Evolutionary conservation across 2,329 filamentous ascomycete species (phyloP), one percentile per base, ranked within the genome.

Genomic region (Elsinoe australis): DNA sequence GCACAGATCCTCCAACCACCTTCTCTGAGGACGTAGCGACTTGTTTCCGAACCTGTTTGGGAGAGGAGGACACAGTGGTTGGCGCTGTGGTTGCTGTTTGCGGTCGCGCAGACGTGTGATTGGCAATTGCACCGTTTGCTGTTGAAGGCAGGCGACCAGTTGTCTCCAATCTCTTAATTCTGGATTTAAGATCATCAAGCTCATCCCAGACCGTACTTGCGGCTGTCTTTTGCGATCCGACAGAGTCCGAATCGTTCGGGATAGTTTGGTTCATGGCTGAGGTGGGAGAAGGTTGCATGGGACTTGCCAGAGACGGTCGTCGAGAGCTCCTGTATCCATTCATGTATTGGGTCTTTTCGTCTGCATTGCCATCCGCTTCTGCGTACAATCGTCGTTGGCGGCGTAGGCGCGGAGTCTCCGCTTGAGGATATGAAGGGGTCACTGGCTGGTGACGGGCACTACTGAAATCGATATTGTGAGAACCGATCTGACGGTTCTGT

Each of bases 151-250:
- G 70, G 65, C 94, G 95, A 51, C 89, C 89, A 2, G 87, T 94
- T 56, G 94, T 67, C 64, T 96, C 92, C 7, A 98, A 76, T 52
- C 87, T 85, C 57, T 87, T 82, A 57, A 98, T 95, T 22, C 92
- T 80, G 32, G 87, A 92, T 64, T 96, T 96, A 38, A 98, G 70
- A 55, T 96, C 92, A 58, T 96, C 92, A 21, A 98, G 70, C 65
- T 98, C 92, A 62, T 96, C 92, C 92, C 92, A 98, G 2, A 98
- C 87, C 0, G 88, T 95, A 1, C 88, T 94, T 9, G 89, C 87
- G 1, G 87, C 87, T 1, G 83, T 88, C 14, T 29, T 29, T 0
- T 87, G 92, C 0, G 92, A 96, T 26, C 85, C 75, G 0, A 85
- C 90, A 0, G 92, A 96, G 58, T 92, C 87, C 0, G 87, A 62